Evolutionary conservation across 192 early-diverging fungal species (phyloP), one percentile per base, ranked within the genome.

Genomic region (Coemansia sp.): DNA sequence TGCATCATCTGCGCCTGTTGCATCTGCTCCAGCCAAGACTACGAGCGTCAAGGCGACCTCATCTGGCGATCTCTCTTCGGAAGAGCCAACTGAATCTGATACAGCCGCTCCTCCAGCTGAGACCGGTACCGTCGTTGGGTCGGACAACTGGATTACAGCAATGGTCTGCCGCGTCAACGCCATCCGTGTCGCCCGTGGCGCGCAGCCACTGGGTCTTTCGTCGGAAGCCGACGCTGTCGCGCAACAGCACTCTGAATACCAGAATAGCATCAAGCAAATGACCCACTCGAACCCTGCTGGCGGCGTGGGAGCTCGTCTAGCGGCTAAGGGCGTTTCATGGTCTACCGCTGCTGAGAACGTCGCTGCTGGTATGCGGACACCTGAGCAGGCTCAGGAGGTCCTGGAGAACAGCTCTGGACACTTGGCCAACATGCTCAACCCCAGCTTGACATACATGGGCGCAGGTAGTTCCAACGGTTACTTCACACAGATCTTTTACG

Each of bases 401-500:
- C 75, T 69, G 69, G 79, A 87, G 74, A 66, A 81, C 52, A 86
- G 85, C 71, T 52, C 83, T 12, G 75, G 80, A 9, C 87, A 88
- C 53, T 70, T 77, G 13, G 86, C 74, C 33, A 88, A 88, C 73
- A 86, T 88, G 65, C 33, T 85, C 22, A 72, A 72, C 53, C 46
- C 82, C 40, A 73, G 65, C 57, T 70, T 79, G 67, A 62, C 66
- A 22, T 75, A 84, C 64, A 73, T 88, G 55, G 87, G 87, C 55
- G 79, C 73, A 18, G 87, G 73, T 3, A 24, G 50, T 33, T 40
- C 29, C 50, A 78, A 85, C 60, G 65, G 65, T 39, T 87, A 85
- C 77, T 88, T 70, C 61, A 88, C 87, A 13, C 87, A 88, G 68
- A 70, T 72, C 38, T 87, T 85, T 62, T 79, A 73, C 47, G 74